phyloP scores from a whole-genome alignment of 1,284 basidiomycete genomes.

The Marasmius sp. region DNA sequence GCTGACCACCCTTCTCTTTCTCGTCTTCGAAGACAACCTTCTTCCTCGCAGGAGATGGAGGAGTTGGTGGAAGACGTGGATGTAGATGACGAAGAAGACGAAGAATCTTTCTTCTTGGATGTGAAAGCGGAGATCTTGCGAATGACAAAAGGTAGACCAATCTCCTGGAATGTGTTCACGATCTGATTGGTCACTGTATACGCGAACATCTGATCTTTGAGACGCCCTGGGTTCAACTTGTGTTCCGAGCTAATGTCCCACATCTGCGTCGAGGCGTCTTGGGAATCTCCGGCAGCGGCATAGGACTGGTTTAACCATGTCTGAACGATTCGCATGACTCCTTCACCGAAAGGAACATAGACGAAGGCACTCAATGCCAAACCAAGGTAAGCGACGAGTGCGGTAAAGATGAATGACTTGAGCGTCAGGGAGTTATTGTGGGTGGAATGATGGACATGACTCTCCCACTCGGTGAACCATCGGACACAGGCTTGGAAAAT shows the following conservation, averaged over 20 bases:
- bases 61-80: background rate
- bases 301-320: conserved; percentile 35
- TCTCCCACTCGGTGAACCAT: conserved; percentile 86
- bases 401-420: conserved; percentile 90
- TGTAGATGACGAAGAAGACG: conserved; percentile 14
- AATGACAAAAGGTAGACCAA: conserved; percentile 81
- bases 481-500: conserved; percentile 74
- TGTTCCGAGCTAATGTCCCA: conserved; percentile 56
- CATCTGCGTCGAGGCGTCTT: conserved; percentile 26
- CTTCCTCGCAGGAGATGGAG: conserved; percentile 48
- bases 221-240: conserved; percentile 66
- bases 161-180: conserved; percentile 80
- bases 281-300: background rate
- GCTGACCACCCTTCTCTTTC: conserved; percentile 52
- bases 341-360: conserved; percentile 89
- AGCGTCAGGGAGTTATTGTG: conserved; percentile 82
- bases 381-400: conserved; percentile 87
- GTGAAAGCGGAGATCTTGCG: conserved; percentile 36
- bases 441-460: conserved; percentile 79
- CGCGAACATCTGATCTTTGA: conserved; percentile 94
- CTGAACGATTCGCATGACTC: conserved; percentile 68
- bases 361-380: conserved; percentile 85
- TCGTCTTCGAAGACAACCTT: conserved; percentile 75
- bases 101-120: conserved; percentile 14
- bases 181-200: conserved; percentile 93